Evolutionary conservation across 2,329 filamentous ascomycete genomes (phyloP).

Genomic region (Fusarium sp.): DNA sequence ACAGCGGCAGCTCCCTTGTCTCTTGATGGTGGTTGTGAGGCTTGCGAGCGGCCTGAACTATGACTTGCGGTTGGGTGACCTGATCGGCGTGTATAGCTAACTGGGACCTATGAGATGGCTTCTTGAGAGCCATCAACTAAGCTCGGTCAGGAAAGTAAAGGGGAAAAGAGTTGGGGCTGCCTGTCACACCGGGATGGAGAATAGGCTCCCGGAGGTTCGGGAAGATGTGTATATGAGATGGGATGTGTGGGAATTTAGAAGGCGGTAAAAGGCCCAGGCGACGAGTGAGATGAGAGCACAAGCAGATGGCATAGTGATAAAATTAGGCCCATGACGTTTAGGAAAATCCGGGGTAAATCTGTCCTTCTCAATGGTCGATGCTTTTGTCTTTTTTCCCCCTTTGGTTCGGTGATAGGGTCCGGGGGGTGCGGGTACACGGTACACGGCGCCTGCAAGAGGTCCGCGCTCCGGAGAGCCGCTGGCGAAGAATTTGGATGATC

Average conservation of each 20-base stretch:
- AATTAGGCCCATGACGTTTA: conserved; percentile 33
- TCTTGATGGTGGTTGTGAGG: conserved; percentile 21
- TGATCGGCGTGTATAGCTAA: not conserved
- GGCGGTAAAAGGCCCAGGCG: conserved; percentile 12
- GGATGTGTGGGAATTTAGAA: not conserved
- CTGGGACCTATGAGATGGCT: conserved; percentile 13
- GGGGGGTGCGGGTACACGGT: conserved; percentile 26
- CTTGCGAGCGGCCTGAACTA: conserved; percentile 25
- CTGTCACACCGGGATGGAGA: conserved; percentile 22
- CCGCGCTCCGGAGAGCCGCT: conserved; percentile 30
- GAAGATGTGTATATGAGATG: conserved; percentile 5
- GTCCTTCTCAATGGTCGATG: conserved; percentile 26
- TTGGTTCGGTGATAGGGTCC: conserved; percentile 20
- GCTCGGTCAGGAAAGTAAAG: conserved; percentile 34
- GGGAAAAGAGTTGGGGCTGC: conserved; percentile 5
- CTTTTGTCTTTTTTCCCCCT: not conserved
- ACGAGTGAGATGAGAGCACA: conserved; percentile 22
- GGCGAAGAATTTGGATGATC: conserved; percentile 5
- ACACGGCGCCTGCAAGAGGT: conserved; percentile 28
- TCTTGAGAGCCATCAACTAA: conserved; percentile 27
- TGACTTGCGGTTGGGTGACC: conserved; percentile 1
- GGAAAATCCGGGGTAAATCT: conserved; percentile 42
- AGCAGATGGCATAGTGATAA: not conserved
- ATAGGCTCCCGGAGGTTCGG: conserved; percentile 24
- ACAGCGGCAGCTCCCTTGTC: conserved; percentile 20